Base-by-base conservation (phyloP, 352 stramenopile species). In the Phytopythium sindhum region DNA sequence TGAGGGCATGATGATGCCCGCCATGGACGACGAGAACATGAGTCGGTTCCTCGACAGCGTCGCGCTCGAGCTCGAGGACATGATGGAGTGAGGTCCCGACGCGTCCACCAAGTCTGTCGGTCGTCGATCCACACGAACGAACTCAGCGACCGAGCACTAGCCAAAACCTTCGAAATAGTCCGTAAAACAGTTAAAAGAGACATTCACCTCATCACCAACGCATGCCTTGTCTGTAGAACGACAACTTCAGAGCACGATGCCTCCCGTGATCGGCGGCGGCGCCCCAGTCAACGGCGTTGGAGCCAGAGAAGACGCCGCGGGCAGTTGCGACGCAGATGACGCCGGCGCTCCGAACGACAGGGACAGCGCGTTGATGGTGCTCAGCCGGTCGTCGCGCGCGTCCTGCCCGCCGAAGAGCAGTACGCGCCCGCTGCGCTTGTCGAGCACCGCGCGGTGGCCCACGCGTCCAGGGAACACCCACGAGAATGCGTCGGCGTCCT, bases 371-470 rank as follows among this genome's bases (percentile, higher is more conserved):
- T 96, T 86, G 33, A 98, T 81, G 45, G 89, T 80, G 48, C 81
- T 84, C n/a, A 93, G 70, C 33, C 96, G 92, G 55, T 85, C 66
- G 62, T 98, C 91, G 24, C 65, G 68, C 0, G 63, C 75, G 64
- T 97, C 71, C 63, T 97, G 84, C 17, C 95, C 95, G 54, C 92
- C 90, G 65, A 98, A 97, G 26, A 96, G 61, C 9, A 97, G 64
- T 35, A 98, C 73, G 33, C 83, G 75, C 45, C 87, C 83, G 67
- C 72, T 69, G 28, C 85, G 72, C 23, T 73, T 61, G 66, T 82
- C 78, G 7, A 95, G 53, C 15, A 95, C 82, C 19, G 90, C 78
- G 11, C 84, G 77, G 67, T 98, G 91, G 17, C 95, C 95, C 19
- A 97, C 93, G 48, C 93, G 86, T 12, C 83, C 78, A 52, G 78